These are phyloP conservation scores for Hyaloscypha hepaticicola DNA, from an alignment of 495 filamentous ascomycete species.

Conservation along the genomic window DNA sequence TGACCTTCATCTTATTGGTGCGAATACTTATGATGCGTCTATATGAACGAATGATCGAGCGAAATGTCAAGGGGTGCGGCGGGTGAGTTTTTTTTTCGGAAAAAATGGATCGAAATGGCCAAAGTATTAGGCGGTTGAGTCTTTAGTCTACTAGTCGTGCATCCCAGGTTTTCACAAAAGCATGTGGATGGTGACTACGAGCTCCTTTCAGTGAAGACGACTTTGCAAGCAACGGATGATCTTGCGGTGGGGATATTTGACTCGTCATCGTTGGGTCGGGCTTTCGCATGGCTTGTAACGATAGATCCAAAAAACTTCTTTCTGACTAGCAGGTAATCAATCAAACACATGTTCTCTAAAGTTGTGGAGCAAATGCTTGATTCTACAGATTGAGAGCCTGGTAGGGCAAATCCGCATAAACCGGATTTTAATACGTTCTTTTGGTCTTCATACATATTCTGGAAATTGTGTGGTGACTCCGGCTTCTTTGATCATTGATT, in stretches of 20 bases:
- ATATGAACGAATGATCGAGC: conserved; percentile 20
- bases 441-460: not conserved
- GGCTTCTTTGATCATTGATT: too few species aligned
- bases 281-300: conserved; percentile 26
- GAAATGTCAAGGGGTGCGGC: conserved; percentile 18
- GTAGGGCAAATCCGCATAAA: not conserved
- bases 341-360: conserved; percentile 11
- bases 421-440: not conserved
- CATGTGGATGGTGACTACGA: conserved; percentile 16
- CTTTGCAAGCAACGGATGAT: conserved; percentile 19
- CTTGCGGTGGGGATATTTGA: conserved; percentile 10
- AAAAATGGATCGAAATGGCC: conserved; percentile 16
- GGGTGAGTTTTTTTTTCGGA: conserved; percentile 22
- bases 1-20: conserved; percentile 12
- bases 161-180: conserved; percentile 14
- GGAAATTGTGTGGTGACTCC: too few species aligned
- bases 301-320: conserved; percentile 26
- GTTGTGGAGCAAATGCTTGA: not conserved
- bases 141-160: conserved; percentile 18
- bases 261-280: conserved; percentile 21
- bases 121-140: conserved; percentile 22
- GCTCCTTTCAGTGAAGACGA: conserved; percentile 8
- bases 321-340: conserved; percentile 25
- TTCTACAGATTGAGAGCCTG: not conserved
- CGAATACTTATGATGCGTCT: conserved; percentile 12